A percentile compares a stretch with the other conserved stretches of the same genome.
Conservation (phyloP, 371 early-diverging fungal genomes). For the Mortierella sp. region DNA sequence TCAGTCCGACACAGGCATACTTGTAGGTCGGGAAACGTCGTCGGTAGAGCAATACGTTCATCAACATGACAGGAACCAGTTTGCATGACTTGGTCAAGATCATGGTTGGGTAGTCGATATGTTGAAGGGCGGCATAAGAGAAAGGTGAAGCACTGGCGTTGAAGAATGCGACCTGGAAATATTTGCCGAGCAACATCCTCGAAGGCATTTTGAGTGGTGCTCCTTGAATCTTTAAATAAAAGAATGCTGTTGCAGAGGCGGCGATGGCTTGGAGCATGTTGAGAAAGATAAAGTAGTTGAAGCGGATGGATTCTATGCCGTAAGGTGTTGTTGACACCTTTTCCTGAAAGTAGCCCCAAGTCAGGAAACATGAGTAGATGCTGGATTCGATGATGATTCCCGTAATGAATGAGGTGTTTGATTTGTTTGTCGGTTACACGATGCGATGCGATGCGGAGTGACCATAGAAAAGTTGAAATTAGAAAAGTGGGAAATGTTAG, state of each 20-base stretch:
- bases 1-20: constrained; percentile 86
- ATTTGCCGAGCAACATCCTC: constrained; percentile 58
- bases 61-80: constrained; percentile 95
- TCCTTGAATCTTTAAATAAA: constrained; percentile 77
- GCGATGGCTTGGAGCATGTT: constrained; percentile 88
- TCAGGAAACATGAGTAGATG: constrained; percentile 94
- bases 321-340: constrained; percentile 91
- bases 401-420: not conserved
- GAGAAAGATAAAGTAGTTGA: constrained; percentile 91
- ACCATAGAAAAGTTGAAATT: not conserved
- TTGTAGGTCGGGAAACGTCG: constrained; percentile 87
- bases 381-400: constrained; percentile 48
- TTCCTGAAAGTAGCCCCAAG: constrained; percentile 97
- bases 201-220: constrained; percentile 52
- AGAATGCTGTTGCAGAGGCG: constrained; percentile 83
- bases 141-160: constrained; percentile 91
- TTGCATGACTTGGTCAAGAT: constrained; percentile 98
- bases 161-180: constrained; percentile 84
- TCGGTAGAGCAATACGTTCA: constrained; percentile 94
- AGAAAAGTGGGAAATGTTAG: not conserved
- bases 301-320: constrained; percentile 73
- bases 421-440: not conserved
- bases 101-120: constrained; percentile 99
- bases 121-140: constrained; percentile 92
- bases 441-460: not conserved